Percentiles rank a stretch among this genome's conserved stretches.
Conservation (phyloP, 805 yeast species). For the Wickerhamomyces tratensis region DNA sequence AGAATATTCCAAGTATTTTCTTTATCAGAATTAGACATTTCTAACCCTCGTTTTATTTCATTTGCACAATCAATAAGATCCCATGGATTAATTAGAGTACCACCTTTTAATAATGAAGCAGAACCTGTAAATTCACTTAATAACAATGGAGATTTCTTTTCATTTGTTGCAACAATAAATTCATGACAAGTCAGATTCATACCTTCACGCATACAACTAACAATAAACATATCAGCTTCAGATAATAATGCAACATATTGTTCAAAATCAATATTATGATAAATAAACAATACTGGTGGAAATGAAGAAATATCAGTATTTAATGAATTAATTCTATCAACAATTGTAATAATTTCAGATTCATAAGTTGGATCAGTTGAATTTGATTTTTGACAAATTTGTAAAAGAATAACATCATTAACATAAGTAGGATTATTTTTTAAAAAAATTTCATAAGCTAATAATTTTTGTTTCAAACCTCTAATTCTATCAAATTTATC, state of each 20-base stretch:
- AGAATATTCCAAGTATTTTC: conserved; percentile 51
- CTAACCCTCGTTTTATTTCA: conserved; percentile 54
- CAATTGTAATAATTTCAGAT: conserved; percentile 63
- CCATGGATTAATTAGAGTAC: conserved; percentile 87
- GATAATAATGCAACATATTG: conserved; percentile 80
- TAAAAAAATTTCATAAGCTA: conserved; percentile 79
- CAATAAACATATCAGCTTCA: conserved; percentile 84
- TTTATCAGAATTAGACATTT: conserved; percentile 53
- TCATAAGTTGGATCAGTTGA: conserved; percentile 53
- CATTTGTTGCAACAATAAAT: conserved; percentile 65
- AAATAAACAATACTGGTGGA: conserved; percentile 81
- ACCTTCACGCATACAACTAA: conserved; percentile 91
- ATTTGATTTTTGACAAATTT: conserved; percentile 61
- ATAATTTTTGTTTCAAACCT: conserved; percentile 79
- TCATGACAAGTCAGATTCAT: conserved; percentile 96
- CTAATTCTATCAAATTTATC: conserved; percentile 84
- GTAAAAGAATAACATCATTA: conserved; percentile 64
- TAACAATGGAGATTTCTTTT: conserved; percentile 70
- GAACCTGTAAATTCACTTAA: conserved; percentile 94
- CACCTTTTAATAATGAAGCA: conserved; percentile 69
- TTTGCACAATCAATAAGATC: conserved; percentile 57
- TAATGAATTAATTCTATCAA: conserved; percentile 75
- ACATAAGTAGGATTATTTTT: conserved; percentile 62
- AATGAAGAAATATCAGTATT: conserved; percentile 61
- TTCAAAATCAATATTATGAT: conserved; percentile 80